Evolutionary conservation across 2,329 filamentous ascomycete genomes (phyloP), one percentile per base, ranked within the genome.

Genomic region (Madurella fahalii): DNA sequence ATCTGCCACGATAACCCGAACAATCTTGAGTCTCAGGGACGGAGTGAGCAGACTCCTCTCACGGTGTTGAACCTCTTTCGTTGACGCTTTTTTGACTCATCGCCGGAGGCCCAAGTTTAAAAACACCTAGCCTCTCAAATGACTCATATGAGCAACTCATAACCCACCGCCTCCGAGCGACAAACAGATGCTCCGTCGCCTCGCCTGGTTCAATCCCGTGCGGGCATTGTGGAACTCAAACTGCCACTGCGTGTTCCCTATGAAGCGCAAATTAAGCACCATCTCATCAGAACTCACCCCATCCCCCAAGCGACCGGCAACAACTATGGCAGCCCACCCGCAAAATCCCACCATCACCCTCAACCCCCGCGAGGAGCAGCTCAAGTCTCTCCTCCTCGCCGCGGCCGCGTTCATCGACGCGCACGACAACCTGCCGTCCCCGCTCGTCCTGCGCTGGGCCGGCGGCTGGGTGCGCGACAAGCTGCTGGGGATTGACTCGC

Each of bases 381-480:
- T 96, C 40, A 85, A 86, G 58, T 71, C 74, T n/a, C 79, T 96
- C 12, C 80, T 97, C 17, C 77, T 96, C 16, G 90, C 95, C 67
- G 88, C 91, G n/a, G 89, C 89, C 20, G 71, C 78, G 11, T 86
- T 84, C 64, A 84, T 91, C 58, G 81, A 88, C 63, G 64, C 69
- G 46, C 9, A 12, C 16, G 2, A 66, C 81, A 13, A 65, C 72
- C 43, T 9, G 50, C 7, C 66, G 81, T 9, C 66, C 72, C 17
- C 84, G 17, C 68, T 86, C 13, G 75, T 85, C 16, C 75, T 94
- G 44, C 85, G 89, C 47, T 93, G 88, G 81, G 90, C 90, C 0
- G 90, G 90, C 55, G 90, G 90, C 25, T 95, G 90, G 90, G 89
- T 94, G 11, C 85, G 90, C 40, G 90, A 95, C 74, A 92, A 90